phyloP scores from a whole-genome alignment of 371 early-diverging fungal genomes.

The Mucor plumbeus region DNA sequence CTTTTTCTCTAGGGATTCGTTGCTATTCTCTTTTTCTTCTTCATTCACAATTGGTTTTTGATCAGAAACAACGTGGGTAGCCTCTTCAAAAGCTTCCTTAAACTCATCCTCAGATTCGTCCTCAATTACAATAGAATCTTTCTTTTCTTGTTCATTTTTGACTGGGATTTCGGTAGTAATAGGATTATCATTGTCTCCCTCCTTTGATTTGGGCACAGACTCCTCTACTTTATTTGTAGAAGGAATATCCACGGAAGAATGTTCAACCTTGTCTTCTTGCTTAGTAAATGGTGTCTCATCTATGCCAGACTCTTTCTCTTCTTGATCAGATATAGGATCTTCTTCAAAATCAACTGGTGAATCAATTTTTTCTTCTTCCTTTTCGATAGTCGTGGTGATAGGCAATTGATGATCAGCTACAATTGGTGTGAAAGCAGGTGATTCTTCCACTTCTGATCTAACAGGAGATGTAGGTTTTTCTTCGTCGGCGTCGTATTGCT shows the following conservation, averaged over 20 bases:
- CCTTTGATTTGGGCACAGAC: background rate
- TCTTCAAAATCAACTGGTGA: conserved; percentile 11
- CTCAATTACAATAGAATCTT: conserved; percentile 7
- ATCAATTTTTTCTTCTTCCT: background rate
- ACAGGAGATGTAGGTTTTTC: conserved; percentile 15
- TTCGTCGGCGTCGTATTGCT: conserved; percentile 16
- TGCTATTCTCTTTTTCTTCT: background rate
- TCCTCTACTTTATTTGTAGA: background rate
- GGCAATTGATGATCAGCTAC: background rate
- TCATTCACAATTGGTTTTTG: background rate
- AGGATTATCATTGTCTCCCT: background rate
- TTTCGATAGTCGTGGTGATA: background rate
- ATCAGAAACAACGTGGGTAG: background rate
- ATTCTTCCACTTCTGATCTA: conserved; percentile 9
- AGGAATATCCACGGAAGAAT: background rate
- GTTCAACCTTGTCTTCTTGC: background rate
- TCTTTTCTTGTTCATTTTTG: background rate
- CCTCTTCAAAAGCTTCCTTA: conserved; percentile 3
- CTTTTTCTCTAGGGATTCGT: conserved; percentile 1
- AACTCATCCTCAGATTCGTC: background rate
- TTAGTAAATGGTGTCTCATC: conserved; percentile 9
- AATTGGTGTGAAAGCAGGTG: conserved; percentile 10
- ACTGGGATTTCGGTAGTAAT: background rate
- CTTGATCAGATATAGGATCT: conserved; percentile 22
- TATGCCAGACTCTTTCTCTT: conserved; percentile 20